Evolutionary conservation across 768 basidiomycete genomes (phyloP).

Genomic region (Mycena galericulata): DNA sequence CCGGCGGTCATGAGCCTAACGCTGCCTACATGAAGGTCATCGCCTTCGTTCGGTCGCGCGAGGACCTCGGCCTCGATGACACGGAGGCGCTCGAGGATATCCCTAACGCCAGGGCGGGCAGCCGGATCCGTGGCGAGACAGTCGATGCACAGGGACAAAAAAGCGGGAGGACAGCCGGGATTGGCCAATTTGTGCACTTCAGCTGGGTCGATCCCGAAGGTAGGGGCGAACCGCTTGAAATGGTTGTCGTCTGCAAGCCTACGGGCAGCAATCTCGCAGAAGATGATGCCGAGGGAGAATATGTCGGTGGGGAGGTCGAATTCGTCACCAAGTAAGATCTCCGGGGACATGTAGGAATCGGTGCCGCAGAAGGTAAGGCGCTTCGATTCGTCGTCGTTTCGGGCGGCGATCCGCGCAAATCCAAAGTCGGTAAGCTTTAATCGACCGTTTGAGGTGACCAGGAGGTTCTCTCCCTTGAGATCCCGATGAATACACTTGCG

Average conservation of each 20-base stretch:
- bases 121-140: conserved; percentile 78
- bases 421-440: conserved; percentile 99
- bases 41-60: conserved; percentile 68
- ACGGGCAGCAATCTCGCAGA: conserved; percentile 91
- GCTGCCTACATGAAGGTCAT: conserved; percentile 85
- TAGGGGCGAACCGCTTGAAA: conserved; percentile 83
- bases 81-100: conserved; percentile 82
- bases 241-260: conserved; percentile 85
- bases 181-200: conserved; percentile 80
- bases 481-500: conserved; percentile 91
- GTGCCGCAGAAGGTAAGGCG: conserved; percentile 91
- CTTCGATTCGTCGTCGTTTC: conserved; percentile 90
- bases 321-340: conserved; percentile 90
- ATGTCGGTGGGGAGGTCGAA: conserved; percentile 96
- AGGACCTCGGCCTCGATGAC: conserved; percentile 89
- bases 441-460: conserved; percentile 94
- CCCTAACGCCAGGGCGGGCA: conserved; percentile 78
- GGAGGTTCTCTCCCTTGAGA: conserved; percentile 96
- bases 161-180: conserved; percentile 81
- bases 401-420: conserved; percentile 93
- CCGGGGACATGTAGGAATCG: conserved; percentile 97
- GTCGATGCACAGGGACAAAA: conserved; percentile 81
- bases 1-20: conserved; percentile 83
- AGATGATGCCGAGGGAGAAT: conserved; percentile 92
- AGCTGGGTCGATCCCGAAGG: conserved; percentile 79